These are phyloP conservation scores for Exserohilum rostratum DNA, from an alignment of 2,329 filamentous ascomycete species.

Conservation along the genomic window DNA sequence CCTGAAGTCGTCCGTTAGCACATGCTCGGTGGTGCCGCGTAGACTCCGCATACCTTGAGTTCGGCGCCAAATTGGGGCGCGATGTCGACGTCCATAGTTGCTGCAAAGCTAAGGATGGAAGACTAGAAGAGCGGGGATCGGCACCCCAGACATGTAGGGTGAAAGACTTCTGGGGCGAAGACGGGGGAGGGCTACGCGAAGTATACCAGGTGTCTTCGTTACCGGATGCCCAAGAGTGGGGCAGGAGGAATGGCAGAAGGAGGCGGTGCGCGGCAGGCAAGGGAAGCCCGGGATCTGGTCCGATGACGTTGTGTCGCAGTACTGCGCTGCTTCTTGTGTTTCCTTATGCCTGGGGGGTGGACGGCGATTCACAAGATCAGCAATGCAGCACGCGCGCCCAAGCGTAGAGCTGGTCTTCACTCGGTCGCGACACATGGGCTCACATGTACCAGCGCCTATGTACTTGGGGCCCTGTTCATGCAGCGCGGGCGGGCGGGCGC, in stretches of 20 bases:
- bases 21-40: constrained; percentile 22
- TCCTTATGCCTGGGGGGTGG: too few relatives aligned
- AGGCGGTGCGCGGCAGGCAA: constrained; percentile 34
- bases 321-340: background rate
- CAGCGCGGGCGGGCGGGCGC: constrained; percentile 20
- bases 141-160: constrained; percentile 35
- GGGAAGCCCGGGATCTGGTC: constrained; percentile 29
- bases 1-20: constrained; percentile 60
- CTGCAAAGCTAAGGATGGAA: constrained; percentile 17
- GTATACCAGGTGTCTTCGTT: constrained; percentile 19
- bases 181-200: constrained; percentile 30
- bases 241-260: constrained; percentile 30
- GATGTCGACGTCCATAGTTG: constrained; percentile 78
- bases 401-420: constrained; percentile 15
- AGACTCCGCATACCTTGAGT: constrained; percentile 72
- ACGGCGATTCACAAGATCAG: background rate
- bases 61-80: constrained; percentile 89
- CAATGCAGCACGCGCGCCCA: constrained; percentile 5
- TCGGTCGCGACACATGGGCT: constrained; percentile 7
- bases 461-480: constrained; percentile 24
- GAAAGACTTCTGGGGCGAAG: constrained; percentile 22
- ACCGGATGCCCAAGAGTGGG: constrained; percentile 36
- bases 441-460: background rate
- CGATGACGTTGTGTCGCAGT: constrained; percentile 11
- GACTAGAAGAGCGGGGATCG: constrained; percentile 26